Conservation (phyloP, 257 asterid genomes). For the Nicotiana tabacum region DNA sequence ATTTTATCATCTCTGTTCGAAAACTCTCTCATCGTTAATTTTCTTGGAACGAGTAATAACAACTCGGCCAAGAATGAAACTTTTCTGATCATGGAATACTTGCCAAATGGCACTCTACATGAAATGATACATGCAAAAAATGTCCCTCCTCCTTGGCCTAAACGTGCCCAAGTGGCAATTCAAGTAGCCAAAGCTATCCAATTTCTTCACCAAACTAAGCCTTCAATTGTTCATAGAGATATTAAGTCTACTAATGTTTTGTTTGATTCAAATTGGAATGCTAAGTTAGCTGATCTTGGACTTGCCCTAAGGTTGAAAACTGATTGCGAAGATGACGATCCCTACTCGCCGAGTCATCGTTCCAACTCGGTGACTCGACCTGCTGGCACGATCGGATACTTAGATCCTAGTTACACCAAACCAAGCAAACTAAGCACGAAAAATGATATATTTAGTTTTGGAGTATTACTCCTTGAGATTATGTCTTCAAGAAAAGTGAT, state of each 20-base stretch:
- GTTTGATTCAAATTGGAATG: conserved; percentile 41
- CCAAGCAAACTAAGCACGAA: conserved; percentile 56
- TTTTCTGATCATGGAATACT: conserved; percentile 44
- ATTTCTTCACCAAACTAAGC: conserved; percentile 43
- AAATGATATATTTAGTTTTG: conserved; percentile 62
- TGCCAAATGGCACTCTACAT: conserved; percentile 68
- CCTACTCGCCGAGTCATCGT: not conserved
- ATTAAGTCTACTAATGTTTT: conserved; percentile 58
- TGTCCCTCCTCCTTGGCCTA: conserved; percentile 38
- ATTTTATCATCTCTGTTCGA: conserved; percentile 36
- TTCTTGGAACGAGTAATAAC: conserved; percentile 35
- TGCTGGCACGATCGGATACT: conserved; percentile 69
- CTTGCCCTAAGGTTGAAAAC: conserved; percentile 27
- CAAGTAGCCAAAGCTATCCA: conserved; percentile 40
- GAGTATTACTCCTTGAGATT: conserved; percentile 59
- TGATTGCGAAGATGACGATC: not conserved
- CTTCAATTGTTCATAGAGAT: conserved; percentile 57
- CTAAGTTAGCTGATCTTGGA: conserved; percentile 70
- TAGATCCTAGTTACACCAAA: conserved; percentile 60
- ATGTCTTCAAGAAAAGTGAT: conserved; percentile 45
- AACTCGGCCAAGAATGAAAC: conserved; percentile 20
- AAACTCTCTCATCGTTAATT: conserved; percentile 28
- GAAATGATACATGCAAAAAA: conserved; percentile 36
- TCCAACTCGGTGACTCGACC: conserved; percentile 31
- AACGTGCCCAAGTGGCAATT: conserved; percentile 39